A percentile compares a stretch with the other conserved stretches of the same genome.
Evolutionary conservation across 257 asterid genomes (phyloP).

Genomic region (Capsicum baccatum): DNA sequence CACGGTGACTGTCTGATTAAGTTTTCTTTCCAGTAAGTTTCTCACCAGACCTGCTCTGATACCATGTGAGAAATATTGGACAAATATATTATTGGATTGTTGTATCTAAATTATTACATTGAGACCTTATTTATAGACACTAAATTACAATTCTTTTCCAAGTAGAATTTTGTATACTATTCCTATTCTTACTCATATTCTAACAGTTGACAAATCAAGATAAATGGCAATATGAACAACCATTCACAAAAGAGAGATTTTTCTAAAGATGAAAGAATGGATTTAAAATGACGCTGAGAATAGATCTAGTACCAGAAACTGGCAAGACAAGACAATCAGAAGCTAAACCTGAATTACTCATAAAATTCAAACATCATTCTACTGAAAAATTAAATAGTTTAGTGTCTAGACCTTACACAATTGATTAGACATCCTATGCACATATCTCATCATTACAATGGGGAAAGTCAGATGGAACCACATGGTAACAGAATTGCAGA

Average conservation of each 20-base stretch:
- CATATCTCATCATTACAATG: neutral
- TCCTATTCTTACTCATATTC: too few species aligned
- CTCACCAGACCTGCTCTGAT: too few species aligned
- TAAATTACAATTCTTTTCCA: too few species aligned
- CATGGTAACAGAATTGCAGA: slow-evolving; percentile 13
- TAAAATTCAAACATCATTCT: neutral
- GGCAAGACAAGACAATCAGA: neutral
- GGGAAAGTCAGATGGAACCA: neutral
- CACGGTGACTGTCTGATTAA: too few species aligned
- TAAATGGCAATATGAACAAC: neutral
- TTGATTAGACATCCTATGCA: neutral
- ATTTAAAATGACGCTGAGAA: neutral
- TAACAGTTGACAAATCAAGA: neutral
- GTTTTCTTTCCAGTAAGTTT: too few species aligned
- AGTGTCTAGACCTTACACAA: neutral
- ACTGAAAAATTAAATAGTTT: neutral
- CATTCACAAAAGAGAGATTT: neutral
- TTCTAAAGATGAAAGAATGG: neutral
- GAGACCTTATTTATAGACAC: too few species aligned
- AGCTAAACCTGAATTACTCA: neutral
- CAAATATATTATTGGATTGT: too few species aligned
- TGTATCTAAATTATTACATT: too few species aligned
- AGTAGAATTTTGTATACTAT: too few species aligned
- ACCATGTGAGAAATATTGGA: too few species aligned
- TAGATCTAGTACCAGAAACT: neutral